Evolutionary conservation across 2,329 filamentous ascomycete genomes (phyloP).

Genomic region (Clarireedia homoeocarpa): DNA sequence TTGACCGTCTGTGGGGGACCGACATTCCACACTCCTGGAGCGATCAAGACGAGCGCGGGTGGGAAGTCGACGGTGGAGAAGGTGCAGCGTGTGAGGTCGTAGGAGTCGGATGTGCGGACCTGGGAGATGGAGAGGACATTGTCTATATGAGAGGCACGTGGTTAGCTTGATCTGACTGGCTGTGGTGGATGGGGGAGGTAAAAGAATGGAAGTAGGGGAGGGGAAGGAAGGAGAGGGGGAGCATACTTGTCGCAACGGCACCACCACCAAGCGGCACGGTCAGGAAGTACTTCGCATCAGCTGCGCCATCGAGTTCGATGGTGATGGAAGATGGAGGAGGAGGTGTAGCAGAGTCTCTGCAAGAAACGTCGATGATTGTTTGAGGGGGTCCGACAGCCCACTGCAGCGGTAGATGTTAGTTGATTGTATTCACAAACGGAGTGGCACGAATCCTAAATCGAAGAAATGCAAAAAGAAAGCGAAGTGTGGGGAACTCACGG

Average conservation of each 20-base stretch:
- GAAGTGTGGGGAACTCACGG: not conserved
- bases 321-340: constrained; percentile 9
- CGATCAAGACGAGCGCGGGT: constrained; percentile 13
- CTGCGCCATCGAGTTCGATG: constrained; percentile 22
- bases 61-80: constrained; percentile 16
- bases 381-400: constrained; percentile 25
- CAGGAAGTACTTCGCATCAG: constrained; percentile 20
- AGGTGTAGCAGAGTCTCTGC: constrained; percentile 3
- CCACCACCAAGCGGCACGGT: constrained; percentile 20
- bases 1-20: constrained; percentile 23
- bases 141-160: not conserved
- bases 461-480: not conserved
- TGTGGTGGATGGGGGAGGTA: too few species aligned
- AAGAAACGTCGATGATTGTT: constrained; percentile 19
- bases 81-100: constrained; percentile 13
- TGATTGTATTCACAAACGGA: not conserved
- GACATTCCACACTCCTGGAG: constrained; percentile 17
- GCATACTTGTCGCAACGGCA: constrained; percentile 16
- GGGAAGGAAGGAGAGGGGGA: not conserved
- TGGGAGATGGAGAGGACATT: constrained; percentile 23
- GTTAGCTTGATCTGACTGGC: too few species aligned
- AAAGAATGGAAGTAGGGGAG: not conserved
- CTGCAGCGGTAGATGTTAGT: too few species aligned
- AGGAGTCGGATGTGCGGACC: constrained; percentile 13
- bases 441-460: not conserved